These are phyloP conservation scores for Cucurbita ficifolia DNA, from an alignment of 306 rosid species.

Conservation along the genomic window DNA sequence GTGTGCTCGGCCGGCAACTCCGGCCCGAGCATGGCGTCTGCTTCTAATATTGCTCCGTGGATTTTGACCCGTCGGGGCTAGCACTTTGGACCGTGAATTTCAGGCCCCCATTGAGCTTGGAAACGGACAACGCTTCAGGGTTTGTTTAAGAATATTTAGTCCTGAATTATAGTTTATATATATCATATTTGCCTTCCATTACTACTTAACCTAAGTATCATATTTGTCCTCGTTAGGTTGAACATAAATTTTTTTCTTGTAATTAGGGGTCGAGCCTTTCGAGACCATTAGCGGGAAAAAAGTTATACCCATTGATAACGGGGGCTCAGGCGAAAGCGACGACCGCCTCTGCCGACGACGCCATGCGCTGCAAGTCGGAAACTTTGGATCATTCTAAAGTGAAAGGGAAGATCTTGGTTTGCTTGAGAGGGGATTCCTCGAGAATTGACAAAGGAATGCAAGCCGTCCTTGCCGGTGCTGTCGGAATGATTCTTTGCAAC, in stretches of 20 bases:
- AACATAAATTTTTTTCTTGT: no score
- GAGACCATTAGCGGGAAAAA: constrained; percentile 14
- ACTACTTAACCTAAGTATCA: no score
- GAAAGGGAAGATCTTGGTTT: constrained; percentile 45
- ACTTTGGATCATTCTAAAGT: constrained; percentile 40
- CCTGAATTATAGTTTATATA: no score
- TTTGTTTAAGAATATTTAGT: neutral
- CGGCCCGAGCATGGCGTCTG: constrained; percentile 31
- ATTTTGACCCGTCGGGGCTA: constrained; percentile 57
- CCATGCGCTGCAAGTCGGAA: constrained; percentile 23
- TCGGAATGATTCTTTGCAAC: constrained; percentile 67
- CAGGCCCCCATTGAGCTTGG: constrained; percentile 27
- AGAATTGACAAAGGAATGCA: constrained; percentile 39
- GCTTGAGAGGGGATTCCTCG: constrained; percentile 25
- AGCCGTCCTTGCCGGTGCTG: constrained; percentile 50
- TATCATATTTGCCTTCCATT: no score
- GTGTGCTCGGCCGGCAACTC: constrained; percentile 49
- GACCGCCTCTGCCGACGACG: constrained; percentile 8
- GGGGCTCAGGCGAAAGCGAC: constrained; percentile 24
- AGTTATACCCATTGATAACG: constrained; percentile 38
- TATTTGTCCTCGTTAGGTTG: no score
- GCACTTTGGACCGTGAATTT: constrained; percentile 50
- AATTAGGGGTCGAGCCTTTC: constrained; percentile 54
- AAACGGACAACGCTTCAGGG: constrained; percentile 33
- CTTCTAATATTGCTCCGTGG: constrained; percentile 57